Conservation (phyloP, 2,329 filamentous ascomycete species). For the Ascochyta rabiei region DNA sequence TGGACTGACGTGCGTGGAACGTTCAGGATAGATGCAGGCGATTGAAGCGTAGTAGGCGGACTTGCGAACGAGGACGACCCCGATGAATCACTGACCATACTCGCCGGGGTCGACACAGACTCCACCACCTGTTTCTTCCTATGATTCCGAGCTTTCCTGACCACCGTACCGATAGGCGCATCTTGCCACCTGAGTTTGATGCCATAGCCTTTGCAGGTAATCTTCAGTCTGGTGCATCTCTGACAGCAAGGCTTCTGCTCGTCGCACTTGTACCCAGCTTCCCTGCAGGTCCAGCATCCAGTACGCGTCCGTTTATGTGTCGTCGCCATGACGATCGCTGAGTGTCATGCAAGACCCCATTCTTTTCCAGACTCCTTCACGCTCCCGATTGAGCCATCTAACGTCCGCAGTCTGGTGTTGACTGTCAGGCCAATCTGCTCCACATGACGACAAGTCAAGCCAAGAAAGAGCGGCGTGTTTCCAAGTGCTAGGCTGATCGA, state of each 20-base stretch:
- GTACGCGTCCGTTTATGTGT: slow-evolving; percentile 38
- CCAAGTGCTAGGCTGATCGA: too few relatives aligned
- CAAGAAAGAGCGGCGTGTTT: too few relatives aligned
- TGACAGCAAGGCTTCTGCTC: slow-evolving; percentile 39
- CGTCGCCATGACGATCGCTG: slow-evolving; percentile 16
- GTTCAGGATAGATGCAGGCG: slow-evolving; percentile 17
- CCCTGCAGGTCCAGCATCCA: slow-evolving; percentile 43
- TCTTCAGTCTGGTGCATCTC: slow-evolving; percentile 36
- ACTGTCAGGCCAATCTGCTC: not conserved
- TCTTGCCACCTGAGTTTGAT: slow-evolving; percentile 39
- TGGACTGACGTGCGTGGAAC: slow-evolving; percentile 12
- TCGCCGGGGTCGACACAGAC: slow-evolving; percentile 20
- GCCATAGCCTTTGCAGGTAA: slow-evolving; percentile 40
- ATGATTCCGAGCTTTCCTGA: slow-evolving; percentile 22
- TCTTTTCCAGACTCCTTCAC: not conserved
- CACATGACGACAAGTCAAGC: not conserved
- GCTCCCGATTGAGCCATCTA: not conserved
- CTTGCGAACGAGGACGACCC: slow-evolving; percentile 9
- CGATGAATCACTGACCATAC: slow-evolving; percentile 22
- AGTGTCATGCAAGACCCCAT: slow-evolving; percentile 1
- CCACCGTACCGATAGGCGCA: slow-evolving; percentile 16
- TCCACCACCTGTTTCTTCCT: slow-evolving; percentile 22
- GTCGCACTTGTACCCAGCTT: slow-evolving; percentile 44
- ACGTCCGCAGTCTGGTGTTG: not conserved
- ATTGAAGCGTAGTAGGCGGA: slow-evolving; percentile 4